These are phyloP conservation scores for Aspergillus pseudoglaucus DNA, from an alignment of 2,329 filamentous ascomycete species.

Conservation along the genomic window DNA sequence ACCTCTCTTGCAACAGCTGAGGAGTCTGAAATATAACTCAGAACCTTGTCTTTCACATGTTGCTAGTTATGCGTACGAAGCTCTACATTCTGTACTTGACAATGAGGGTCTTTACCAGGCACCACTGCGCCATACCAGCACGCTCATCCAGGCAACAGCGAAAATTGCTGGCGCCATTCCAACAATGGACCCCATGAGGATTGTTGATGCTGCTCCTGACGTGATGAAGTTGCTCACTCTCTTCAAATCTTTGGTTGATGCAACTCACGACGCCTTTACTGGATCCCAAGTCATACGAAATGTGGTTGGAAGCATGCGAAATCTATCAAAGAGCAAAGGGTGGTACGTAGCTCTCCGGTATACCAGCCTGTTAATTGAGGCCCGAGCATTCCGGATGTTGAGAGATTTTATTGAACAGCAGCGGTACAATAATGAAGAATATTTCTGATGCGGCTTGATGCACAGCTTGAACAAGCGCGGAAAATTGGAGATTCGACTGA, in stretches of 20 bases:
- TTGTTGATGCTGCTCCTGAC: slow-evolving; percentile 2
- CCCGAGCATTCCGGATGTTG: neutral
- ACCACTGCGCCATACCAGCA: slow-evolving; percentile 1
- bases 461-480: slow-evolving; percentile 2
- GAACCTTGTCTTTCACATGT: neutral
- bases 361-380: neutral
- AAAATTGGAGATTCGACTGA: neutral
- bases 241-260: neutral
- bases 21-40: neutral
- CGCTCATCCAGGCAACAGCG: neutral
- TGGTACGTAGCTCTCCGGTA: slow-evolving; percentile 2
- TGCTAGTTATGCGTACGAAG: slow-evolving; percentile 2
- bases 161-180: slow-evolving; percentile 3
- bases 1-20: slow-evolving; percentile 2
- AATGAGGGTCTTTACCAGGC: slow-evolving; percentile 3
- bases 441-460: slow-evolving; percentile 4
- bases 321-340: neutral
- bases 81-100: slow-evolving; percentile 1
- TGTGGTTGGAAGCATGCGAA: neutral
- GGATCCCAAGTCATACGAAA: neutral
- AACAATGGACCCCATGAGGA: slow-evolving; percentile 1
- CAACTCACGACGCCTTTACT: neutral
- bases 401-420: neutral
- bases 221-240: neutral
- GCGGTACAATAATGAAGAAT: neutral